Evolutionary conservation across 148 eudicot genomes (phyloP).

Genomic region (Rhododendron vialii): DNA sequence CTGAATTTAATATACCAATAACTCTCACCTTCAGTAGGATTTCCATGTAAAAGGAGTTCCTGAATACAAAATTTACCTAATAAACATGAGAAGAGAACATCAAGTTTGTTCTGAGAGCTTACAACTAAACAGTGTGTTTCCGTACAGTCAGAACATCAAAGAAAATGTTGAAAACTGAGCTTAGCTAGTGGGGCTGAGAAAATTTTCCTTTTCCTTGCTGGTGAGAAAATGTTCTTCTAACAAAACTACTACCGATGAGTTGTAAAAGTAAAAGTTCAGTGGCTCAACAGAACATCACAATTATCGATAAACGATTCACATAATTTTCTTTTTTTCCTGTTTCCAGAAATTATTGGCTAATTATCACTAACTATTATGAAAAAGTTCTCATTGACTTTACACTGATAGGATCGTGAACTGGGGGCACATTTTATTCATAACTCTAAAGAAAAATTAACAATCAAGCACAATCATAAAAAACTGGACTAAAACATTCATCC

Average conservation of each 20-base stretch:
- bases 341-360: neutral
- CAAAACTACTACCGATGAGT: neutral
- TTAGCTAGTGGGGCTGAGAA: neutral
- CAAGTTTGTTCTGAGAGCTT: neutral
- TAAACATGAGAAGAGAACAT: neutral
- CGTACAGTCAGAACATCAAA: neutral
- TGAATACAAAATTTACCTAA: constrained; percentile 19
- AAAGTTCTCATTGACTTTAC: neutral
- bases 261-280: neutral
- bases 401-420: neutral
- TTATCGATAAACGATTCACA: neutral
- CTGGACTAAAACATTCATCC: neutral
- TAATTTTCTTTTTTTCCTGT: neutral
- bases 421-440: neutral
- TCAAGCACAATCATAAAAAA: neutral
- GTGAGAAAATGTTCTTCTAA: neutral
- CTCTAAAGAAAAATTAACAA: neutral
- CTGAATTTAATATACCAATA: constrained; percentile 29
- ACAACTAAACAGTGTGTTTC: neutral
- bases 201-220: neutral
- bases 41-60: constrained; percentile 74
- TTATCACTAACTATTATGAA: neutral
- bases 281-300: neutral
- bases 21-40: constrained; percentile 41
- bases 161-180: neutral